phyloP scores from a whole-genome alignment of 257 asterid genomes.

The Fraxinus excelsior region DNA sequence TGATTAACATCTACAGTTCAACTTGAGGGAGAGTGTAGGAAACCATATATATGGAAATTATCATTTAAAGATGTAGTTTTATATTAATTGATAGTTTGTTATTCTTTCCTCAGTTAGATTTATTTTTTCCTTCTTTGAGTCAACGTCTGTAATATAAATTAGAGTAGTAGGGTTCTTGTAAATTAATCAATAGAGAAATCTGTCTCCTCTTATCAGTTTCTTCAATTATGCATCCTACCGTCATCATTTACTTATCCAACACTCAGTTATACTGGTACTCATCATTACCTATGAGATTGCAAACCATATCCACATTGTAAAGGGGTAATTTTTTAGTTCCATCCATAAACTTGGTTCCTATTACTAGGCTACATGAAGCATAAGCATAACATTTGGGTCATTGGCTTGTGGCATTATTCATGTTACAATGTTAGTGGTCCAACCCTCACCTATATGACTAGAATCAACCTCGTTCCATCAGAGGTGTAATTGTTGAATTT shows the following conservation, averaged over 20 bases:
- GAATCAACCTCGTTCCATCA: neutral
- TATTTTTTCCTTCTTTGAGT: too few relatives aligned
- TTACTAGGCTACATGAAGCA: neutral
- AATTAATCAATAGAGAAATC: too few relatives aligned
- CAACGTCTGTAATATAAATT: too few relatives aligned
- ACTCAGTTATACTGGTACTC: neutral
- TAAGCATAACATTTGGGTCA: neutral
- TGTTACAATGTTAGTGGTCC: neutral
- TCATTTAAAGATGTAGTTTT: too few relatives aligned
- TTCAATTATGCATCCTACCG: neutral
- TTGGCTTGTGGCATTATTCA: neutral
- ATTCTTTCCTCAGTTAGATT: too few relatives aligned
- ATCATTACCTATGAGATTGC: neutral
- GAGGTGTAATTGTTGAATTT: too few relatives aligned
- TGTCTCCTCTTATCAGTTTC: too few relatives aligned
- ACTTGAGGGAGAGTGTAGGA: too few relatives aligned
- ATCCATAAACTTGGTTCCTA: neutral
- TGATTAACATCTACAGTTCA: too few relatives aligned
- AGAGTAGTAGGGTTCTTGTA: too few relatives aligned
- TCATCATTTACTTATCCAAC: neutral
- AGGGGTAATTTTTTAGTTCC: neutral
- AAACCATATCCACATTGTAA: neutral
- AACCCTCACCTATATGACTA: neutral
- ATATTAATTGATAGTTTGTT: too few relatives aligned
- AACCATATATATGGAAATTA: too few relatives aligned